These are phyloP conservation scores for Paramecium sexaurelia DNA, from an alignment of 73 alveolate species.

Conservation along the genomic window DNA sequence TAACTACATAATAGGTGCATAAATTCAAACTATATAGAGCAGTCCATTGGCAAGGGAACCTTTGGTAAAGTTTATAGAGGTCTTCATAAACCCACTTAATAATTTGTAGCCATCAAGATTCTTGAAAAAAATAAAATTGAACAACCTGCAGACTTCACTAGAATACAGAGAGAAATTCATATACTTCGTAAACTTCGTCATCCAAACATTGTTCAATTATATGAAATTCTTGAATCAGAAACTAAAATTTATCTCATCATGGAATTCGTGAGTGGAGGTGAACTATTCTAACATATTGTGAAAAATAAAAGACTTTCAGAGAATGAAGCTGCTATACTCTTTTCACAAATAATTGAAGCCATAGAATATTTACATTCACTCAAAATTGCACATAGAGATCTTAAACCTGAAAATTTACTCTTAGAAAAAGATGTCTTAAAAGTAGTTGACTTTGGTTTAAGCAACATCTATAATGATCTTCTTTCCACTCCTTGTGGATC, in stretches of 20 bases:
- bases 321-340: slow-evolving; percentile 81
- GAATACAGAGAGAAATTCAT: slow-evolving; percentile 90
- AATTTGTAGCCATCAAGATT: slow-evolving; percentile 84
- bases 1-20: slow-evolving; percentile 63
- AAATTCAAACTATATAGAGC: not conserved
- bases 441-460: slow-evolving; percentile 83
- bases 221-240: slow-evolving; percentile 87
- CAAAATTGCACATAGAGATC: slow-evolving; percentile 85
- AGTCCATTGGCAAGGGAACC: slow-evolving; percentile 76
- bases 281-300: slow-evolving; percentile 91
- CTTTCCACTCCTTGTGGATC: slow-evolving; percentile 84
- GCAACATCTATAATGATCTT: slow-evolving; percentile 71
- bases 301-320: slow-evolving; percentile 79
- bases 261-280: slow-evolving; percentile 95
- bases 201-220: slow-evolving; percentile 85
- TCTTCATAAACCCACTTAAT: slow-evolving; percentile 58
- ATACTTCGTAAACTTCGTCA: slow-evolving; percentile 87
- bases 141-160: slow-evolving; percentile 83
- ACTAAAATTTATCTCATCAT: slow-evolving; percentile 84
- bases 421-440: slow-evolving; percentile 75
- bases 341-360: slow-evolving; percentile 86
- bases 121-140: slow-evolving; percentile 81
- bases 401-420: slow-evolving; percentile 86
- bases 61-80: slow-evolving; percentile 75
- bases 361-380: slow-evolving; percentile 84